These are phyloP conservation scores for Rhynchospora pubera DNA, from an alignment of 176 grass and related monocot species.

Conservation along the genomic window DNA sequence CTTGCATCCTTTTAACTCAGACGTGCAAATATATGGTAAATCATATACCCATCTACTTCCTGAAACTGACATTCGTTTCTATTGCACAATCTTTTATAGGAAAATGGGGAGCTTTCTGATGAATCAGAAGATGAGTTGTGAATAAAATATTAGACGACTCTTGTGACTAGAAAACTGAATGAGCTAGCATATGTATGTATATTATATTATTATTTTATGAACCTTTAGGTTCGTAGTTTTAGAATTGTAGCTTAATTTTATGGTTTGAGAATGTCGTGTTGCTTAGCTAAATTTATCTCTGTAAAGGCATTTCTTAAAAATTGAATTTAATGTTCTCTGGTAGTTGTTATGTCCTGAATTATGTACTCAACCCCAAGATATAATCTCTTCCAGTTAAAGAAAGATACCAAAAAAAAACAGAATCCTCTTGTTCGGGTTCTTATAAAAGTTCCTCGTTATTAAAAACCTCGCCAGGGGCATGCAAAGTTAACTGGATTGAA, in stretches of 20 bases:
- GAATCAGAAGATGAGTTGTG: conserved; percentile 12
- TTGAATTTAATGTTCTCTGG: background rate
- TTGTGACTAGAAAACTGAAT: background rate
- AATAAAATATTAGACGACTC: background rate
- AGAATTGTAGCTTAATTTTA: background rate
- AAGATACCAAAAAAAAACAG: background rate
- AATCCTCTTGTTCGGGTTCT: background rate
- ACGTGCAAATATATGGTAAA: background rate
- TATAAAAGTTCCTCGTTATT: background rate
- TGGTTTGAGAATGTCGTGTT: background rate
- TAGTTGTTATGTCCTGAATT: background rate
- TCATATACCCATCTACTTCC: background rate
- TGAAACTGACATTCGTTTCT: background rate
- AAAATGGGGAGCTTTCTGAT: conserved; percentile 14
- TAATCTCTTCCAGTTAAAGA: background rate
- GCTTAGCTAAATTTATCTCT: background rate
- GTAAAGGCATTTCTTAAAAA: too few relatives aligned
- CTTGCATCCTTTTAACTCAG: background rate
- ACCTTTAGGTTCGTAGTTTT: background rate
- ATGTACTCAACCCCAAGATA: background rate
- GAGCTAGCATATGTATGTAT: background rate
- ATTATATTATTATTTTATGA: background rate
- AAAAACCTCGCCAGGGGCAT: too few relatives aligned
- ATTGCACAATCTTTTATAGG: background rate
- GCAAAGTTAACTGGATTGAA: too few relatives aligned